A percentile compares a stretch with the other conserved stretches of the same genome.
These are phyloP conservation scores for Blastobotrys capitulatus DNA, from an alignment of 1,139 yeast species.

Conservation along the genomic window DNA sequence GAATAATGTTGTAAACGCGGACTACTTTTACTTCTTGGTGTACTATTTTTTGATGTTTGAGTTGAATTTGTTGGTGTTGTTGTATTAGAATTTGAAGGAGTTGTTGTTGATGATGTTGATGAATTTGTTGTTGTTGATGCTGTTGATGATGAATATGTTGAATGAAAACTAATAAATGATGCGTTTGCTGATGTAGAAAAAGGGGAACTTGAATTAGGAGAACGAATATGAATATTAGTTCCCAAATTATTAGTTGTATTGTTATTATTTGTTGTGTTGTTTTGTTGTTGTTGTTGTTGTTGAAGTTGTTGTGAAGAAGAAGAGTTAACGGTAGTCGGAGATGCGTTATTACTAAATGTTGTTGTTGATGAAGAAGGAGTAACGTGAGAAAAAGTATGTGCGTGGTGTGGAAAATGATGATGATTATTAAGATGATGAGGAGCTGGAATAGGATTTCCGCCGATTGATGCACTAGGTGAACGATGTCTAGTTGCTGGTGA, in stretches of 20 bases:
- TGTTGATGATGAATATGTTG: conserved; percentile 1
- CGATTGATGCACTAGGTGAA: neutral
- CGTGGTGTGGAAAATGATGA: neutral
- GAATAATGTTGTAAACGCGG: conserved; percentile 3
- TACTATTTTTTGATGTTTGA: neutral
- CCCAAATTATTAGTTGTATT: conserved; percentile 1
- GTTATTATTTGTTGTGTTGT: neutral
- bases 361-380: neutral
- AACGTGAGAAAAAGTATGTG: neutral
- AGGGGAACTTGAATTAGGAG: conserved; percentile 12
- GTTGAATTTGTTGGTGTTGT: neutral
- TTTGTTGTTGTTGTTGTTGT: neutral
- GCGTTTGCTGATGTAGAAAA: conserved; percentile 10
- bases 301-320: neutral
- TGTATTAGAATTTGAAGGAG: neutral
- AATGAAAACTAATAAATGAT: conserved; percentile 1
- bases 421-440: neutral
- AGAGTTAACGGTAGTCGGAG: neutral
- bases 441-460: neutral
- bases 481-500: neutral
- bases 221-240: conserved; percentile 13
- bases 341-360: neutral
- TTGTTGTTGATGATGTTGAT: neutral
- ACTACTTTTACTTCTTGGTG: conserved; percentile 1
- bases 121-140: neutral